A percentile compares a stretch with the other conserved stretches of the same genome.
Conservation (phyloP, 2,329 filamentous ascomycete genomes). For the Iodosphaeria phyllophila region DNA sequence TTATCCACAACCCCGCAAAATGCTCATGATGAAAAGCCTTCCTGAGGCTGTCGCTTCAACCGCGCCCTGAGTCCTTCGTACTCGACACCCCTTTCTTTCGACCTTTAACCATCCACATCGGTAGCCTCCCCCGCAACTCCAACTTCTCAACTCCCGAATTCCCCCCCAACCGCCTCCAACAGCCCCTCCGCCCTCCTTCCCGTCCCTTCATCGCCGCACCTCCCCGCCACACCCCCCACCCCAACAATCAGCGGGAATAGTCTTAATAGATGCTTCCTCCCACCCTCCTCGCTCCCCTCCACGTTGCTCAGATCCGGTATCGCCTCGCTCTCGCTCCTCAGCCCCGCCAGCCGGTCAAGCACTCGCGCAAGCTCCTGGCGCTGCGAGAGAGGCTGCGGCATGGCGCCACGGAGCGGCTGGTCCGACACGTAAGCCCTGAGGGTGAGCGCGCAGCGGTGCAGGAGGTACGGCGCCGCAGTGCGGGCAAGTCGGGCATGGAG, state of each 20-base stretch:
- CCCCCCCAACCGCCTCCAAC: conserved; percentile 41
- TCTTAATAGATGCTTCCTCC: conserved; percentile 58
- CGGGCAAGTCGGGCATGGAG: conserved; percentile 46
- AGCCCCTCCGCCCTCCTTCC: conserved; percentile 36
- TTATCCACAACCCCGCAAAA: no score
- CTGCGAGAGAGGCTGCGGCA: conserved; percentile 74
- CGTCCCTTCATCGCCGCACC: conserved; percentile 40
- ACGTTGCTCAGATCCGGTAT: conserved; percentile 38
- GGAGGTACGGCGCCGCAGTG: conserved; percentile 61
- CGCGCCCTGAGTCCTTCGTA: no score
- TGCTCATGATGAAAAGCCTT: no score
- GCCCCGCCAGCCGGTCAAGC: conserved; percentile 42
- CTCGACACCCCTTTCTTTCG: no score
- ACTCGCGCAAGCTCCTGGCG: conserved; percentile 61
- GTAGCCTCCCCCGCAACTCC: no score
- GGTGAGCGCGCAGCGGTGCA: conserved; percentile 63
- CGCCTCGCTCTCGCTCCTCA: conserved; percentile 51
- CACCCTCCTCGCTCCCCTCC: conserved; percentile 35
- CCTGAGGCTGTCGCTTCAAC: no score
- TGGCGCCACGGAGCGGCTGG: conserved; percentile 71
- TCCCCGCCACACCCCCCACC: conserved; percentile 37
- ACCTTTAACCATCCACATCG: no score
- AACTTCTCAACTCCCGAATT: conserved; percentile 22
- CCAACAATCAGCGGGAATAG: conserved; percentile 62
- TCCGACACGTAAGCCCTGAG: conserved; percentile 79